Conservation (phyloP, 2,329 filamentous ascomycete genomes). For the Cryphonectria radicalis region DNA sequence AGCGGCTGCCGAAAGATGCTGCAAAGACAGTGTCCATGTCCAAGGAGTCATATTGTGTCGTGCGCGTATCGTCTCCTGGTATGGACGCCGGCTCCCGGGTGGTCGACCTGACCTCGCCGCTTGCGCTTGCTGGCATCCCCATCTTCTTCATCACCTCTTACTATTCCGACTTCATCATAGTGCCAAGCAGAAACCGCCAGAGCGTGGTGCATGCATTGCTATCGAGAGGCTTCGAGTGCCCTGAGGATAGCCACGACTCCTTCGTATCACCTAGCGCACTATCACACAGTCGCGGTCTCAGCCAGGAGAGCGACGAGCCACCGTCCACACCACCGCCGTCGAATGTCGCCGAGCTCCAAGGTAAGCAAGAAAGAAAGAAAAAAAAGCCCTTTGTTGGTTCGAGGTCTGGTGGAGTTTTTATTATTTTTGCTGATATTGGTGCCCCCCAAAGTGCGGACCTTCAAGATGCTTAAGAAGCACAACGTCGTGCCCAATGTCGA, state of each 20-base stretch:
- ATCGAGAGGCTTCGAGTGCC: conserved; percentile 81
- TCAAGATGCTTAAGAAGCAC: conserved; percentile 78
- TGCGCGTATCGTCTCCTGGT: conserved; percentile 87
- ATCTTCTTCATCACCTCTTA: conserved; percentile 99
- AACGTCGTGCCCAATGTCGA: conserved; percentile 76
- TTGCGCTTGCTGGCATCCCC: conserved; percentile 89
- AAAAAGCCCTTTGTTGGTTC: background rate
- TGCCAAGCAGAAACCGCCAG: conserved; percentile 74
- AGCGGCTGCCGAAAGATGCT: conserved; percentile 59
- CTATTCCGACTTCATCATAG: conserved; percentile 95
- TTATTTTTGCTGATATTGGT: background rate
- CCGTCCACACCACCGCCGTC: conserved; percentile 78
- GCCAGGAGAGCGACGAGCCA: conserved; percentile 38
- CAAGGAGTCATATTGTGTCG: conserved; percentile 81
- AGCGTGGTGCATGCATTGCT: conserved; percentile 79
- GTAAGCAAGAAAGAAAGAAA: background rate
- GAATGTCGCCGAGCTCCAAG: conserved; percentile 77
- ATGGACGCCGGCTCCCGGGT: conserved; percentile 91
- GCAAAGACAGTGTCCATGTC: conserved; percentile 71
- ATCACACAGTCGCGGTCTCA: conserved; percentile 40
- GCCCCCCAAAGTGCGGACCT: conserved; percentile 63
- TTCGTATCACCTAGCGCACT: conserved; percentile 62
- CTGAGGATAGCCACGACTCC: conserved; percentile 66
- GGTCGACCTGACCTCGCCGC: conserved; percentile 85
- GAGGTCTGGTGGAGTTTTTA: background rate